Percentiles rank a stretch among this genome's conserved stretches.
phyloP scores from a whole-genome alignment of 75 land plant genomes.

The Larix kaempferi region DNA sequence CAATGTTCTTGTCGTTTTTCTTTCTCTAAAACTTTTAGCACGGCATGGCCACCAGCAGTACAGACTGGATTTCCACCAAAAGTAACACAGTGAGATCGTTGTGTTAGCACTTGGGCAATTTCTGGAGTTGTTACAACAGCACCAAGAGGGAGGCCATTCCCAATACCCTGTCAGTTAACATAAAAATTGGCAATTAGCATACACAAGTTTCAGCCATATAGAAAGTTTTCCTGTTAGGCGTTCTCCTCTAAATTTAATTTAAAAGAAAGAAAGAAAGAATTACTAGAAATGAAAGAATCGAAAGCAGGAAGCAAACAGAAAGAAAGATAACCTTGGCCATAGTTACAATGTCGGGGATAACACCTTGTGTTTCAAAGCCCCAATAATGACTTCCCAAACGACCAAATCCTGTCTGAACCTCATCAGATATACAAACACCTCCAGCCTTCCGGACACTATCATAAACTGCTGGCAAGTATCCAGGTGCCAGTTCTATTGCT shows the following conservation, averaged over 20 bases:
- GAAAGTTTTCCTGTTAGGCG: background rate
- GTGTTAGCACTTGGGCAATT: conserved; percentile 83
- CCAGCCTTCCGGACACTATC: conserved; percentile 79
- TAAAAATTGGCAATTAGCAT: background rate
- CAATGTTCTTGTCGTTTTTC: conserved; percentile 94
- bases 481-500: conserved; percentile 88
- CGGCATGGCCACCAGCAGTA: conserved; percentile 94
- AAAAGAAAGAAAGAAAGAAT: background rate
- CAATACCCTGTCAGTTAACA: conserved; percentile 67
- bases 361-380: conserved; percentile 90
- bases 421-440: conserved; percentile 94
- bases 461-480: conserved; percentile 83
- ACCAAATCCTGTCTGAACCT: conserved; percentile 91
- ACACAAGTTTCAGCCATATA: background rate
- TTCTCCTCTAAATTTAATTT: background rate
- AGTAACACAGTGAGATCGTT: conserved; percentile 80
- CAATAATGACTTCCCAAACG: conserved; percentile 89
- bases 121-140: conserved; percentile 98
- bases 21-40: conserved; percentile 80
- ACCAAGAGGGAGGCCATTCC: conserved; percentile 95
- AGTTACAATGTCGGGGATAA: conserved; percentile 90
- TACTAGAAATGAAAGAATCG: background rate
- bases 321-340: conserved; percentile 71
- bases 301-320: too few relatives aligned
- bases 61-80: conserved; percentile 99